Evolutionary conservation across 768 basidiomycete genomes (phyloP).

Genomic region (Suillus clintonianus): DNA sequence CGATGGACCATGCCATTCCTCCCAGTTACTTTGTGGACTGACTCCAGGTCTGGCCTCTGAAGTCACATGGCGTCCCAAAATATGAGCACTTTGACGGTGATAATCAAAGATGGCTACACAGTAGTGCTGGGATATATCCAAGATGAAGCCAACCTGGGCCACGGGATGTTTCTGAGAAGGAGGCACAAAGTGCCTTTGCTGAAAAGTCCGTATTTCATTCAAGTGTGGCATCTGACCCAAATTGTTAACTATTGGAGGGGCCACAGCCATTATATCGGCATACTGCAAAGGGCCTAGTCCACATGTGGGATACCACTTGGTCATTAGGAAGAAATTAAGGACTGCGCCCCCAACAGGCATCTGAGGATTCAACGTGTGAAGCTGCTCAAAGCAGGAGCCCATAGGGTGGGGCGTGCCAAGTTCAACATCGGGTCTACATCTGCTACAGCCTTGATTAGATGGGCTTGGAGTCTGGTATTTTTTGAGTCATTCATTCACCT

Average conservation of each 20-base stretch:
- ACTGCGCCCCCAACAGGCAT: not conserved
- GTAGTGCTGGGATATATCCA: not conserved
- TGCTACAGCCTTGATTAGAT: not conserved
- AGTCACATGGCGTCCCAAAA: not conserved
- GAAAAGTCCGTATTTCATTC: not conserved
- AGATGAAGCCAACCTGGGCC: not conserved
- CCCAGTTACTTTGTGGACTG: not conserved
- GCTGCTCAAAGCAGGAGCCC: too few relatives aligned
- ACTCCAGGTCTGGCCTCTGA: accelerated
- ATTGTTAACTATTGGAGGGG: not conserved
- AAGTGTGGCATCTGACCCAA: not conserved
- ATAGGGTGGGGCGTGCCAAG: not conserved
- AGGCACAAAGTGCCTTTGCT: not conserved
- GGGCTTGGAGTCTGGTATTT: not conserved
- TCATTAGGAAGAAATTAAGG: not conserved
- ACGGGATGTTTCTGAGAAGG: not conserved
- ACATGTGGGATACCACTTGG: not conserved
- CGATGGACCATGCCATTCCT: not conserved
- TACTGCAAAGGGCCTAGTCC: not conserved
- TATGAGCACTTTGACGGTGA: not conserved
- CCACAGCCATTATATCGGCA: not conserved
- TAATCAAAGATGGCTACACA: not conserved
- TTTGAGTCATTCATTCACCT: not conserved
- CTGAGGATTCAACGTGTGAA: not conserved
- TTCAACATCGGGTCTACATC: not conserved